phyloP scores from a whole-genome alignment of 768 basidiomycete genomes.

The Boletus huronensis region DNA sequence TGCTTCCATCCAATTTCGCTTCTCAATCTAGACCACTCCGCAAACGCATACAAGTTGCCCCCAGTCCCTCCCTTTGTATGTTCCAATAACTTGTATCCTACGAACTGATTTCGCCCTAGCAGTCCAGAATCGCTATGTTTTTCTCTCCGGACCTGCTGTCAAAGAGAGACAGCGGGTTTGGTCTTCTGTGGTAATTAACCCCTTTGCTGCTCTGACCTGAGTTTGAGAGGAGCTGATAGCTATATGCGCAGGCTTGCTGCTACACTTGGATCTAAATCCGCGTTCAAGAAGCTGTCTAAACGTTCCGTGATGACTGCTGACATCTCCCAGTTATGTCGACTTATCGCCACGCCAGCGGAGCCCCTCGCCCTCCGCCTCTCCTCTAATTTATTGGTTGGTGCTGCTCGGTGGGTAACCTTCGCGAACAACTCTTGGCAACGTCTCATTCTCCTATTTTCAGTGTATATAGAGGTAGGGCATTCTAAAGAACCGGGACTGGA shows the following conservation, averaged over 20 bases:
- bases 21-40: background rate
- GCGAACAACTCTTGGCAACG: background rate
- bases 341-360: conserved; percentile 80
- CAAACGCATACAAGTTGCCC: conserved; percentile 9
- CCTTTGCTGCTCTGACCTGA: background rate
- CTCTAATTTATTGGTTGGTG: conserved; percentile 87
- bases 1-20: conserved; percentile 4
- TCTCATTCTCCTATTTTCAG: conserved; percentile 22
- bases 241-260: conserved; percentile 72
- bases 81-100: background rate
- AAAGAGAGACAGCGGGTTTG: conserved; percentile 82
- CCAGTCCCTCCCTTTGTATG: background rate
- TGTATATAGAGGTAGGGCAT: conserved; percentile 45
- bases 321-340: conserved; percentile 73
- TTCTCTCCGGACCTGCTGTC: conserved; percentile 80
- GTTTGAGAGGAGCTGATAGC: conserved; percentile 4
- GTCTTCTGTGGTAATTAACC: conserved; percentile 68
- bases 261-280: conserved; percentile 84
- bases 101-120: background rate
- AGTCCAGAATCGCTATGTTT: conserved; percentile 55
- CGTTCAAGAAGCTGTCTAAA: conserved; percentile 78
- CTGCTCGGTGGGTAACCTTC: conserved; percentile 59
- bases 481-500: background rate
- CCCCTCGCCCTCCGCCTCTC: conserved; percentile 85
- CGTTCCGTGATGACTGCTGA: conserved; percentile 83